Evolutionary conservation across 2,329 filamentous ascomycete species (phyloP).

Genomic region (Dichotomopilus funicola): DNA sequence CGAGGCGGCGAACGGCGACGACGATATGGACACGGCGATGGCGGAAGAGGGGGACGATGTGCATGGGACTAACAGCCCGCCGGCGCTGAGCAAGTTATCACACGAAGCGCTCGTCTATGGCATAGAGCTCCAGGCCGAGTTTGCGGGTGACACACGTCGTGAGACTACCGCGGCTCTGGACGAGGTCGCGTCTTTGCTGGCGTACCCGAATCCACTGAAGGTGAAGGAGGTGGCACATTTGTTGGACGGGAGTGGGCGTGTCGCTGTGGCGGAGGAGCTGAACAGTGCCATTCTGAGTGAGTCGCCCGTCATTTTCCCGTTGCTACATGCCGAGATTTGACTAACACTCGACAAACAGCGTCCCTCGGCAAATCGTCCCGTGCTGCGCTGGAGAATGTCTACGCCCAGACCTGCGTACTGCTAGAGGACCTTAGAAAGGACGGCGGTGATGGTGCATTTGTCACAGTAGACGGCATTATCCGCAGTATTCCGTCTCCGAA

Average conservation of each 20-base stretch:
- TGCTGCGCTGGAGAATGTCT: constrained; percentile 76
- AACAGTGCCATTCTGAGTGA: constrained; percentile 89
- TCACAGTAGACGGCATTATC: constrained; percentile 53
- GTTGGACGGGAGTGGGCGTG: constrained; percentile 67
- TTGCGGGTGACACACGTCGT: constrained; percentile 60
- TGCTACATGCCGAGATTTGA: too few relatives aligned
- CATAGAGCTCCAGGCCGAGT: constrained; percentile 69
- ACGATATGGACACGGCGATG: constrained; percentile 43
- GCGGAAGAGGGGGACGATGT: constrained; percentile 42
- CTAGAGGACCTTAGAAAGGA: constrained; percentile 76
- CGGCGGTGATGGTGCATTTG: constrained; percentile 74
- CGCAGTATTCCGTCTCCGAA: constrained; percentile 33
- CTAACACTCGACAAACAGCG: constrained; percentile 43
- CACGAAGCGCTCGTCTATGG: constrained; percentile 59
- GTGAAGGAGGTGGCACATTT: constrained; percentile 70
- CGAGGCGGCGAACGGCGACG: constrained; percentile 40
- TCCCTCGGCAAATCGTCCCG: constrained; percentile 85
- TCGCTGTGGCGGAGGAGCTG: constrained; percentile 81
- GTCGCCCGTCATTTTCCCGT: constrained; percentile 19
- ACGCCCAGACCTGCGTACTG: constrained; percentile 78
- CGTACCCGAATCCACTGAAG: constrained; percentile 74
- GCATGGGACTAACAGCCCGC: constrained; percentile 18
- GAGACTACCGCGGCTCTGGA: constrained; percentile 68
- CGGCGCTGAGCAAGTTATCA: background rate
- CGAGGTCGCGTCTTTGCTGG: constrained; percentile 83